Base-by-base conservation (phyloP, 768 basidiomycete genomes). In the Rhizopogon rudus region DNA sequence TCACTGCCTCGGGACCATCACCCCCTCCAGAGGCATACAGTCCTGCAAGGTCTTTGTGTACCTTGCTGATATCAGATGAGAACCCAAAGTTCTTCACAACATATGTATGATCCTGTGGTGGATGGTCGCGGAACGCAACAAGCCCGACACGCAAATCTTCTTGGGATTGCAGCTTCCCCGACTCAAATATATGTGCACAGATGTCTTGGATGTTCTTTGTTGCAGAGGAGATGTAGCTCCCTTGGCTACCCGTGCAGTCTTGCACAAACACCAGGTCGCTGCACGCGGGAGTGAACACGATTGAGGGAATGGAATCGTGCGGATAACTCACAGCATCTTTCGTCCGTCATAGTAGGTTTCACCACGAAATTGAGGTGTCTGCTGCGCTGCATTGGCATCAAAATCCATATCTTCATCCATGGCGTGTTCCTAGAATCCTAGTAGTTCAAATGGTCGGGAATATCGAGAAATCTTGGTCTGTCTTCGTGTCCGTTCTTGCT, bases 131-230 rank as follows among this genome's bases (percentile, higher is more conserved):
- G 74, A 95, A 98, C 41, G 93, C 94, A 60, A 98, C 81, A 56
- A 98, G 81, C 56, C 95, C 97, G 40, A 98, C 85, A 59, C 93
- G 84, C 20, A 96, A 81, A 70, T 97, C 95, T 64, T 96, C 93
- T 44, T 77, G 81, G 53, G 81, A 76, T 67, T 89, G 87, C n/a
- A 98, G 82, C 64, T 88, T 90, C 41, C 94, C 94, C 22, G 93
- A 94, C 73, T 94, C 88, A 73, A 91, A 91, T 60, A 98, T 98
- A 73, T 91, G 87, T 45, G 88, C 88, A 67, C 91, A 95, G 66
- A 98, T 98, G 67, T 90, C 82, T 66, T 94, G 89, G 72, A 98
- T 96, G 72, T 98, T 98, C 78, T 89, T 92, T 9, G 94, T 95
- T 17, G 93, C 94, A 44, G 91, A 91, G n/a, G 88, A 80, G 61